These are phyloP conservation scores for Xanthoceras sorbifolium DNA, from an alignment of 345 rosid genomes.

Conservation along the genomic window DNA sequence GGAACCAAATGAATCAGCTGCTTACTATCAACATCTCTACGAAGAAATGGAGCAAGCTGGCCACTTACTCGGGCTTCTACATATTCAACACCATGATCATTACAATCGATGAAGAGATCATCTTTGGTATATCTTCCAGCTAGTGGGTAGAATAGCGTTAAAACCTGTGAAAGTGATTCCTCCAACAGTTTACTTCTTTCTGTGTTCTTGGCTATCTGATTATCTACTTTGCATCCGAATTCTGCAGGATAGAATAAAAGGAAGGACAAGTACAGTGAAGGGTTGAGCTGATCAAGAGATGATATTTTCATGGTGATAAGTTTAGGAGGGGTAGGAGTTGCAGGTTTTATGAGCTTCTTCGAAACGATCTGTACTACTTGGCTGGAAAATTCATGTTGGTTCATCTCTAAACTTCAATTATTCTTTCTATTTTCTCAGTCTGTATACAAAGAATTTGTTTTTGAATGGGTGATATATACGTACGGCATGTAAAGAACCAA, in stretches of 20 bases:
- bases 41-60: background rate
- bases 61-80: background rate
- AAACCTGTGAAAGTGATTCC: background rate
- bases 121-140: background rate
- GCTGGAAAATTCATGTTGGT: too few species aligned
- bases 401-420: too few species aligned
- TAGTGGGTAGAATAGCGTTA: background rate
- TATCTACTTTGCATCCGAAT: background rate
- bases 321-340: background rate
- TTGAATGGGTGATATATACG: too few species aligned
- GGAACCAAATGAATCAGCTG: too few species aligned
- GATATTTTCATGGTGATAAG: background rate
- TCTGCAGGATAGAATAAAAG: background rate
- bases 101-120: background rate
- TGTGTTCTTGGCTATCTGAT: background rate
- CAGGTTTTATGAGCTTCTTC: background rate
- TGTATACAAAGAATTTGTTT: too few species aligned
- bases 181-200: background rate
- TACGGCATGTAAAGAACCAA: too few species aligned
- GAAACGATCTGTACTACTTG: background rate
- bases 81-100: background rate
- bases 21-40: too few species aligned
- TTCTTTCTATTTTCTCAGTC: too few species aligned
- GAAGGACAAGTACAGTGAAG: background rate
- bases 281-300: background rate